These are phyloP conservation scores for Rhizopogon vesiculosus DNA, from an alignment of 768 basidiomycete genomes.

Conservation along the genomic window DNA sequence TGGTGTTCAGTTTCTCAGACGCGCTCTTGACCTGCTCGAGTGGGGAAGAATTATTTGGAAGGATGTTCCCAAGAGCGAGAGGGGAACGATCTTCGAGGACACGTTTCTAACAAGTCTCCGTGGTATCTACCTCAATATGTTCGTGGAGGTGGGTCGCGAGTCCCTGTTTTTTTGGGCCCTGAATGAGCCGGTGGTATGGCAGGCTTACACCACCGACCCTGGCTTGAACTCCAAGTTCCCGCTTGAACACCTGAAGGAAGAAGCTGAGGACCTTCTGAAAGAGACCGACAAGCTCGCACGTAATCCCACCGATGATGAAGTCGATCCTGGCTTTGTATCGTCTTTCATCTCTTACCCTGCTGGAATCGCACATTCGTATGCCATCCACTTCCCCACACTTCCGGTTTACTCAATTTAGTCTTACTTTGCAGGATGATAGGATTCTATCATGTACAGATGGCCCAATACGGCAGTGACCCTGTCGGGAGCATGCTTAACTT, in stretches of 20 bases:
- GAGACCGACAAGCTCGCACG: background rate
- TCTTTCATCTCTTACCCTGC: constrained; percentile 14
- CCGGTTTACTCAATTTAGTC: too few relatives aligned
- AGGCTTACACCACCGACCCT: background rate
- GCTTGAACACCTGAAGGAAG: constrained; percentile 11
- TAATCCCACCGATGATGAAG: background rate
- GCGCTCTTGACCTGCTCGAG: constrained; percentile 9
- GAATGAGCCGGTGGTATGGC: background rate
- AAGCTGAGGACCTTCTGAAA: constrained; percentile 14
- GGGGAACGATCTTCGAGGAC: constrained; percentile 14
- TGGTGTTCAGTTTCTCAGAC: constrained; percentile 7
- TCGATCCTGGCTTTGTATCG: constrained; percentile 8
- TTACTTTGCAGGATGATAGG: constrained; percentile 1
- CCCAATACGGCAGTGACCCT: background rate
- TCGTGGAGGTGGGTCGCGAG: constrained; percentile 1
- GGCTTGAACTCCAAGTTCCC: constrained; percentile 6
- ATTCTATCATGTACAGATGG: constrained; percentile 2
- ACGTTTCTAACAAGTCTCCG: constrained; percentile 8
- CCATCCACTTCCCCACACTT: too few relatives aligned
- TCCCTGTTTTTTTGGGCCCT: background rate
- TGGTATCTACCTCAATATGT: constrained; percentile 5
- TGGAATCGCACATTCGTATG: background rate
- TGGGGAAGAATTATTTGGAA: constrained; percentile 12
- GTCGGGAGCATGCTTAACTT: constrained; percentile 1
- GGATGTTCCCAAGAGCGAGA: constrained; percentile 8